Evolutionary conservation across 495 filamentous ascomycete genomes (phyloP).

Genomic region (Aspergillus baeticus): DNA sequence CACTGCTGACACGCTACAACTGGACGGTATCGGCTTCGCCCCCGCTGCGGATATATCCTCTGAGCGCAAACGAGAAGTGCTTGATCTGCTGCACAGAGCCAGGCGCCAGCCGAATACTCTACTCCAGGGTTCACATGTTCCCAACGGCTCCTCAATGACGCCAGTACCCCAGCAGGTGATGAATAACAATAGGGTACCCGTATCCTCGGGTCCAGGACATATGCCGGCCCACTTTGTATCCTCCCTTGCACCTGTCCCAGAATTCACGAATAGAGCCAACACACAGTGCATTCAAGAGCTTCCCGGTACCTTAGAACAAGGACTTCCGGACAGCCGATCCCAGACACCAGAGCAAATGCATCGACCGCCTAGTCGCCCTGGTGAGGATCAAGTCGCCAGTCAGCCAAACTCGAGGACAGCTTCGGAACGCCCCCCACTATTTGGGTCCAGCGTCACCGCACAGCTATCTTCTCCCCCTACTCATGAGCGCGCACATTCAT

Average conservation of each 20-base stretch:
- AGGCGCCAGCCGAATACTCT: slow-evolving; percentile 1
- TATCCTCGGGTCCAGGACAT: background rate
- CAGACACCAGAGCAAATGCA: slow-evolving; percentile 27
- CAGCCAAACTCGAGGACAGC: background rate
- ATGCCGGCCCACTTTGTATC: background rate
- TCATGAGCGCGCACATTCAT: too few species aligned
- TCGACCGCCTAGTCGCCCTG: background rate
- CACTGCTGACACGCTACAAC: slow-evolving; percentile 9
- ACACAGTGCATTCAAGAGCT: slow-evolving; percentile 22
- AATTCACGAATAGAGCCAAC: background rate
- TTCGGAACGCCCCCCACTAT: background rate
- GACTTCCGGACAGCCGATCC: slow-evolving; percentile 23
- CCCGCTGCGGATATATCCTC: slow-evolving; percentile 24
- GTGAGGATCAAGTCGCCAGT: background rate
- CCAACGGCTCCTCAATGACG: background rate
- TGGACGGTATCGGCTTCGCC: slow-evolving; percentile 27
- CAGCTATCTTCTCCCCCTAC: too few species aligned
- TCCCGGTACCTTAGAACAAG: slow-evolving; percentile 28
- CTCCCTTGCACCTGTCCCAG: background rate
- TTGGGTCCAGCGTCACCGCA: too few species aligned
- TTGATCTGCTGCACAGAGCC: slow-evolving; percentile 15
- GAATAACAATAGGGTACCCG: background rate
- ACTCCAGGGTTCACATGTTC: background rate
- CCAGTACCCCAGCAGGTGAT: background rate
- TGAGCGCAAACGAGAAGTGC: slow-evolving; percentile 21